Evolutionary conservation across 2,329 filamentous ascomycete genomes (phyloP).

Genomic region (Colletotrichum kahawae): DNA sequence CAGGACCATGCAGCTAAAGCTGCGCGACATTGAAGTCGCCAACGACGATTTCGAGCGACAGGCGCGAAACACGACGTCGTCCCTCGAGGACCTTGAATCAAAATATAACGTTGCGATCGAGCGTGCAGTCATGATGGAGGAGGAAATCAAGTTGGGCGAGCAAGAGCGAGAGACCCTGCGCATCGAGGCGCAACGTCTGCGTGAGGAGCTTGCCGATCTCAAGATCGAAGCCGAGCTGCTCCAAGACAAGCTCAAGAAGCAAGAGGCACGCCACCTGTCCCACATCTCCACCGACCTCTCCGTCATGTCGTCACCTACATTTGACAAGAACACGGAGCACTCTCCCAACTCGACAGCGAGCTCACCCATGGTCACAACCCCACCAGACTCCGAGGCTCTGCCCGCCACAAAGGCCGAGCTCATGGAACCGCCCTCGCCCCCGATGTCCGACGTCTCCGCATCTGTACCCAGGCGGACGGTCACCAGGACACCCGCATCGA

Average conservation of each 20-base stretch:
- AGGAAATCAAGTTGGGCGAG: conserved; percentile 90
- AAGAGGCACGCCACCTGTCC: conserved; percentile 62
- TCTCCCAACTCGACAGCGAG: conserved; percentile 88
- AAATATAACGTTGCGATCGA: conserved; percentile 97
- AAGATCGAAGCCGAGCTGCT: conserved; percentile 95
- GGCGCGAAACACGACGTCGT: conserved; percentile 93
- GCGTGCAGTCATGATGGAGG: conserved; percentile 88
- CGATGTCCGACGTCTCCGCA: conserved; percentile 84
- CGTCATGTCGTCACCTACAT: conserved; percentile 71
- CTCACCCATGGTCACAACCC: conserved; percentile 88
- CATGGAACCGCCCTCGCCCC: conserved; percentile 89
- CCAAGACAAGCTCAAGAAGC: conserved; percentile 88
- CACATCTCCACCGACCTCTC: conserved; percentile 67
- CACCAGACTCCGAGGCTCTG: conserved; percentile 61
- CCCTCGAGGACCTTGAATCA: conserved; percentile 93
- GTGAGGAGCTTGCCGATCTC: conserved; percentile 90
- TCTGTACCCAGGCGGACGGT: conserved; percentile 1
- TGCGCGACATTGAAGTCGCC: conserved; percentile 95
- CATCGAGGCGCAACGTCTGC: conserved; percentile 88
- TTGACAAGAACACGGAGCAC: conserved; percentile 71
- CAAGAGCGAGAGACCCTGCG: conserved; percentile 88
- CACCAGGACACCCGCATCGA: conserved; percentile 46
- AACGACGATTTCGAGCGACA: conserved; percentile 99
- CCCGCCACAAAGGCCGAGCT: conserved; percentile 58
- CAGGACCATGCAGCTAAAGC: conserved; percentile 78